Base-by-base conservation (phyloP, 176 grass and related monocot species). In the Bothriochloa decipiens region DNA sequence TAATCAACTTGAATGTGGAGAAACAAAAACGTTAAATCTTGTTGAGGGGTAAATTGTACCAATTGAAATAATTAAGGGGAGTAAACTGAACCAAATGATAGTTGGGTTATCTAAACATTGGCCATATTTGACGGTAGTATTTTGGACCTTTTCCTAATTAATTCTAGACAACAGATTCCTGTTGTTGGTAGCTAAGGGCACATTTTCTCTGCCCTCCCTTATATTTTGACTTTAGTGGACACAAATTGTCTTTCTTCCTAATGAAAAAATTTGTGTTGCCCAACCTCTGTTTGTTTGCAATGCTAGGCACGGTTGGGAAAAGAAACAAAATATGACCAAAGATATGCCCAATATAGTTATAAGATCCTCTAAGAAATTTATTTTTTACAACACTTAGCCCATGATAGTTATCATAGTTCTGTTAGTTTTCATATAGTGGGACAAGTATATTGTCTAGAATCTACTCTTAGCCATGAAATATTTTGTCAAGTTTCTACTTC, bases 351-450 rank as follows among this genome's bases (percentile, higher is more conserved):
- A 57, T 57, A 52, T n/a, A 28, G 16, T 23, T 77, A 32, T 57
- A 43, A 58, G 16, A 85, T 74, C 41, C 29, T 66, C 55, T 17
- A 27, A 13, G 68, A 74, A 70, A 53, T 81, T 32, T 8, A 32
- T 25, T 40, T 70, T 39, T 50, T n/a, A 26, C 33, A 41, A 29
- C 65, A 45, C 50, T 33, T 70, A 49, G 17, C 25, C 12, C n/a
- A n/a, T n/a, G n/a, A 53, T 29, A 87, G 13, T 64, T 78, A 28
- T 78, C 23, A 22, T 71, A 22, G 50, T 55, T 40, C 29, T 78
- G 13, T 72, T 64, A 16, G 41, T 79, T 79, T 65, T 79, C 65
- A 46, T 52, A 57, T 39, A 32, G n/a, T 32, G 58, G 4, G 5
- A 36, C 8, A 82, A 58, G 26, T 27, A 37, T 58, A n/a, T 47